Evolutionary conservation across 108 stramenopile genomes (phyloP), one percentile per base, ranked within the genome.

Genomic region (Skeletonema marinoi): DNA sequence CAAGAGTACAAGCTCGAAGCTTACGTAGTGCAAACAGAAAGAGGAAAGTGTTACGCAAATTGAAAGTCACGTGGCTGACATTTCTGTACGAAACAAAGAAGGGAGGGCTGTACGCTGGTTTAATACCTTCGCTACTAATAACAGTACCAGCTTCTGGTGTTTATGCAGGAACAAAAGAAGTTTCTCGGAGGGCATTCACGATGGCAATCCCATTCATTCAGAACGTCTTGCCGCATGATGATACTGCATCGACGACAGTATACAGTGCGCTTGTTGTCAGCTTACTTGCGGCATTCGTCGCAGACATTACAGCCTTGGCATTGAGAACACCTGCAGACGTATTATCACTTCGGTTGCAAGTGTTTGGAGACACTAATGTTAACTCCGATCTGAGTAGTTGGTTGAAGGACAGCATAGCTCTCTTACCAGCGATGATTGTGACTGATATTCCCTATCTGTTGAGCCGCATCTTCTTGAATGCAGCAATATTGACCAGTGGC

Each of bases 131-230:
- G 2, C 74, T 95, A 54, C 75, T 95, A 3, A 70, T 93, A 10
- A 80, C 90, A 16, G 92, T 89, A 6, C 94, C 94, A 9, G 89
- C 92, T 5, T 91, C 92, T 21, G 94, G 94, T 6, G 78, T 92
- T 30, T 95, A 92, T 56, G 90, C 87, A 54, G 94, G 94, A 11
- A 81, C 88, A 17, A 85, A 90, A 51, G 94, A 95, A 59, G 87
- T 95, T 30, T 78, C 85, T 14, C 85, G 86, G 58, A 80, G 92
- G 44, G 60, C 76, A 30, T 64, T 95, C n/a, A 66, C 72, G 14
- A 80, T 78, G 66, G 81, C 80, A 11, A 72, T 86, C 16, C 48
- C 58, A 25, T 35, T 48, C 5, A 19, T 82, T 30, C 21, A 60
- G 2, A 48, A 35, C 17, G 21, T 76, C 1, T 63, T 69, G 12